Percentiles rank a stretch among this genome's conserved stretches.
These are phyloP conservation scores for Loxodes magnus DNA, from an alignment of 73 alveolate genomes.

Conservation along the genomic window DNA sequence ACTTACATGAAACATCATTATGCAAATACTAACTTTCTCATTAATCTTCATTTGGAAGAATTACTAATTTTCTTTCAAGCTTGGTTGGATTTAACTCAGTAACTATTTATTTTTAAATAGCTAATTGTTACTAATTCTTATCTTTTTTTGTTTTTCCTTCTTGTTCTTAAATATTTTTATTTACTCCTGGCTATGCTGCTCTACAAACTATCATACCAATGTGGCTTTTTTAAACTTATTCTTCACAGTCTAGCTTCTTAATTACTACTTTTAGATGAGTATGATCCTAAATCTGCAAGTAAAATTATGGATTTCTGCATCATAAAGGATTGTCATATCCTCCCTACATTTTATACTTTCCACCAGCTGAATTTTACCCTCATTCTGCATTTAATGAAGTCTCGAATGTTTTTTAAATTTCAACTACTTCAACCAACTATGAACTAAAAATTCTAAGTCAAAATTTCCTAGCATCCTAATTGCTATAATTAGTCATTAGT, in stretches of 20 bases:
- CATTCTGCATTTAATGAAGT: conserved; percentile 53
- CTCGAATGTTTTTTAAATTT: conserved; percentile 64
- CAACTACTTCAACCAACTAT: conserved; percentile 51
- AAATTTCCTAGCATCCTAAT: conserved; percentile 30
- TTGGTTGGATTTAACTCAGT: too few species aligned
- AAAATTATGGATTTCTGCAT: conserved; percentile 80
- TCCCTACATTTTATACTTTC: conserved; percentile 43
- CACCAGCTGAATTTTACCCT: conserved; percentile 73
- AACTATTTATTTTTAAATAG: conserved; percentile 1
- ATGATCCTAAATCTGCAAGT: conserved; percentile 50
- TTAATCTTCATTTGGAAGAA: conserved; percentile 63
- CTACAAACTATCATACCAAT: conserved; percentile 40
- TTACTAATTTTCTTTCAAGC: conserved; percentile 60
- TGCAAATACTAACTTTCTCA: conserved; percentile 45
- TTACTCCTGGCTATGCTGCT: conserved; percentile 14
- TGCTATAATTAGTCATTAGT: conserved; percentile 4
- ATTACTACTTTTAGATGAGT: conserved; percentile 66
- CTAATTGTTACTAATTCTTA: not conserved
- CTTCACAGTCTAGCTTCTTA: conserved; percentile 53
- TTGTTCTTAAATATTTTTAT: conserved; percentile 13
- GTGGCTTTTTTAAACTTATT: conserved; percentile 26
- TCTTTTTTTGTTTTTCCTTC: conserved; percentile 4
- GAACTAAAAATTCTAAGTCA: conserved; percentile 54
- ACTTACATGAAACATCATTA: conserved; percentile 78
- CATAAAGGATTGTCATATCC: conserved; percentile 66